Evolutionary conservation across 768 basidiomycete genomes (phyloP), one percentile per base, ranked within the genome.

Genomic region (Artomyces pyxidatus): DNA sequence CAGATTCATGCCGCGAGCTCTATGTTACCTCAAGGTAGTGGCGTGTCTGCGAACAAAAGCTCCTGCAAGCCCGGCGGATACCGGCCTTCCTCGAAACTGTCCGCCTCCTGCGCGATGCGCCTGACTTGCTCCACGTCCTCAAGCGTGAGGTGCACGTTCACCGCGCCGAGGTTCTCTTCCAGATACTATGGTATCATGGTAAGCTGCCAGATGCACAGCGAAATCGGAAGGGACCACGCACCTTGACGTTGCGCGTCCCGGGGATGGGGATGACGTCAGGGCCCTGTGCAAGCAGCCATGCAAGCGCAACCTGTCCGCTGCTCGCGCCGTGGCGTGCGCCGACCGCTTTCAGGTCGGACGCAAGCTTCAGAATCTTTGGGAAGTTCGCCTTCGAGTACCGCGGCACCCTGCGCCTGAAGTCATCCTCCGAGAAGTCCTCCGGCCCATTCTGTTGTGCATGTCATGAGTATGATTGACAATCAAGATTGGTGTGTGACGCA

Each of bases 221-320:
- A n/a, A n/a, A n/a, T n/a, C n/a, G n/a, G n/a, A n/a, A n/a, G n/a
- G 26, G 25, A 21, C 17, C 10, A 23, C 48, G 40, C 22, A 68
- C 68, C 58, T 66, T 66, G 49, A 71, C 55, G 29, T 63, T 66
- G 48, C 63, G 71, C 2, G 74, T 75, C 1, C 74, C 76, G 2
- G 75, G 74, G 52, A 75, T 75, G 23, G 72, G 64, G 51, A 77
- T 70, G 45, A 78, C 60, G 46, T 75, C 69, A 10, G 66, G 56
- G 3, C 74, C 73, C 59, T 76, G 73, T 6, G 70, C 67, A 7
- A 77, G 62, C 9, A 75, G 61, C n/a, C 65, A 1, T 68, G 55
- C 22, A 76, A 61, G 58, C 77, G 77, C 2, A 71, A 71, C 2
- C 70, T 58, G 6, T 75, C 72, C 8, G 65, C 70, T 62, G 41